Evolutionary conservation across 192 early-diverging fungal species (phyloP).

Genomic region (Kickxella alabastrina): DNA sequence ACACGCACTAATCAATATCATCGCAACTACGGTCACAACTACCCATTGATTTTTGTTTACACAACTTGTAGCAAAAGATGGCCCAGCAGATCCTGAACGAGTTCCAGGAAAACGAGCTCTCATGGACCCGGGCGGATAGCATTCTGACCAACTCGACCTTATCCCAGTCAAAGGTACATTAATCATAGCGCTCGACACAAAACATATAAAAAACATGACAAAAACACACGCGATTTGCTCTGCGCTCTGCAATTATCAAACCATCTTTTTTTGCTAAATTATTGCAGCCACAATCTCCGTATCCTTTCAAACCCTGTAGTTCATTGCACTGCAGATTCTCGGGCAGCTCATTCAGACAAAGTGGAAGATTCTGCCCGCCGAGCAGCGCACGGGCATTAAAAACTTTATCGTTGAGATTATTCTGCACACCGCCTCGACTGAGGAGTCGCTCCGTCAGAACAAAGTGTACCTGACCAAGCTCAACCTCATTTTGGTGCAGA

Average conservation of each 20-base stretch:
- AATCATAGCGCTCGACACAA: too few species aligned
- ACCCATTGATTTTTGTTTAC: background rate
- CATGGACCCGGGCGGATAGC: constrained; percentile 92
- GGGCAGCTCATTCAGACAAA: constrained; percentile 94
- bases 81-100: constrained; percentile 86
- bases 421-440: constrained; percentile 86
- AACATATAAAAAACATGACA: too few species aligned
- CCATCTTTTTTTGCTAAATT: background rate
- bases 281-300: background rate
- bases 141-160: constrained; percentile 82
- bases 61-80: constrained; percentile 65
- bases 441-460: constrained; percentile 70
- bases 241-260: background rate
- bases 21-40: background rate
- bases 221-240: background rate
- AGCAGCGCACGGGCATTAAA: constrained; percentile 81
- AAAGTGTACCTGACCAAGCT: constrained; percentile 81
- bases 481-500: constrained; percentile 97
- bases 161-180: constrained; percentile 78
- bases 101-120: constrained; percentile 92
- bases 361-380: constrained; percentile 91
- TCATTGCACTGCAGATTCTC: constrained; percentile 87
- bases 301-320: constrained; percentile 52
- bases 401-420: constrained; percentile 93
- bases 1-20: background rate